Evolutionary conservation across 2,329 filamentous ascomycete genomes (phyloP).

Genomic region (Verticillium tricorpus): DNA sequence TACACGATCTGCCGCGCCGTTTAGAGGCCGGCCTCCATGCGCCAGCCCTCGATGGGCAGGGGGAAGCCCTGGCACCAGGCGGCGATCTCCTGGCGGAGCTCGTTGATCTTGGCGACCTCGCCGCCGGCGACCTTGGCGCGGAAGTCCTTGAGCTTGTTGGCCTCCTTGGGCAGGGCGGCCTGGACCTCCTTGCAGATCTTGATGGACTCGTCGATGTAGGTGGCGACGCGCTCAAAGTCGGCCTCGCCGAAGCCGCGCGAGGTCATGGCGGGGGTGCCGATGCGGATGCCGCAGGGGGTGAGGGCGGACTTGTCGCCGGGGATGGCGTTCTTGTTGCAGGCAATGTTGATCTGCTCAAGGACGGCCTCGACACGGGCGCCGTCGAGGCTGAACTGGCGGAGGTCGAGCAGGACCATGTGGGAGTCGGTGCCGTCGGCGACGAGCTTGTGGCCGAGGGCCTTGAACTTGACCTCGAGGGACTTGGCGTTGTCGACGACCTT

Average conservation of each 20-base stretch:
- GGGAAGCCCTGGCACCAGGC: slow-evolving; percentile 87
- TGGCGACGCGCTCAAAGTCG: slow-evolving; percentile 86
- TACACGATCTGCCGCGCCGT: slow-evolving; percentile 2
- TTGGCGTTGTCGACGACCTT: slow-evolving; percentile 92
- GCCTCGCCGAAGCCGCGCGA: slow-evolving; percentile 87
- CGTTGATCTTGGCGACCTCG: slow-evolving; percentile 75
- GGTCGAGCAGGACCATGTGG: slow-evolving; percentile 93
- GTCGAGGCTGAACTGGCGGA: slow-evolving; percentile 81
- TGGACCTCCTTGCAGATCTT: slow-evolving; percentile 89
- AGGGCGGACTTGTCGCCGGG: slow-evolving; percentile 97
- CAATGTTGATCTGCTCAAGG: slow-evolving; percentile 96
- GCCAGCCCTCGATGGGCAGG: slow-evolving; percentile 77
- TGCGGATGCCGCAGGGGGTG: slow-evolving; percentile 89
- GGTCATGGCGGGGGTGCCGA: slow-evolving; percentile 97
- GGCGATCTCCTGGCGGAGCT: slow-evolving; percentile 83
- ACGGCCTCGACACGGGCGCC: slow-evolving; percentile 94
- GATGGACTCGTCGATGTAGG: slow-evolving; percentile 86
- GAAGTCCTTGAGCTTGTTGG: slow-evolving; percentile 99
- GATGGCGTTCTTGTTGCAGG: slow-evolving; percentile 99
- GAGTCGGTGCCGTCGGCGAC: slow-evolving; percentile 95
- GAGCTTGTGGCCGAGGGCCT: slow-evolving; percentile 86
- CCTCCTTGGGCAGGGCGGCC: slow-evolving; percentile 81
- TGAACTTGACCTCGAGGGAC: slow-evolving; percentile 79
- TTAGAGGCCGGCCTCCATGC: slow-evolving; percentile 56
- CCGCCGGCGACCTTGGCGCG: slow-evolving; percentile 83